A percentile compares a stretch with the other conserved stretches of the same genome.
Conservation (phyloP, 495 filamentous ascomycete species). For the Penicillium cataractarum region DNA sequence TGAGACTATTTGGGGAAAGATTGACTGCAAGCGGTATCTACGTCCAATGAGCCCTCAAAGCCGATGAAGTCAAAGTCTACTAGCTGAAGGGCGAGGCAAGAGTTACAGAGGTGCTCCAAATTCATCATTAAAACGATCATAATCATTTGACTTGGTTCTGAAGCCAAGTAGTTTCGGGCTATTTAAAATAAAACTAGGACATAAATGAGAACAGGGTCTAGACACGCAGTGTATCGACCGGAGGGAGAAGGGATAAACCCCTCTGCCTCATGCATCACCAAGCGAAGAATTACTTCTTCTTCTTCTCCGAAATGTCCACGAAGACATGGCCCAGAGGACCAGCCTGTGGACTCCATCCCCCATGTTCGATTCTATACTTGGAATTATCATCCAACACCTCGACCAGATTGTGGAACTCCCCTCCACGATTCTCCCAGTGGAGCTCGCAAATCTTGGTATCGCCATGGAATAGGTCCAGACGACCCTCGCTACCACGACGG, state of each 20-base stretch:
- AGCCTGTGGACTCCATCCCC: constrained; percentile 41
- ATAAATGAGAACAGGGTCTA: not conserved
- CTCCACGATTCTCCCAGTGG: constrained; percentile 44
- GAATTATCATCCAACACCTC: constrained; percentile 36
- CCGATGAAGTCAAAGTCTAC: constrained; percentile 16
- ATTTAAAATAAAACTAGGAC: not conserved
- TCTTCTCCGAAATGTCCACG: constrained; percentile 32
- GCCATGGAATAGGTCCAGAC: constrained; percentile 43
- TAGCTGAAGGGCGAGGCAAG: constrained; percentile 29
- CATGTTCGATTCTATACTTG: constrained; percentile 39
- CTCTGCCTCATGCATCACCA: not conserved
- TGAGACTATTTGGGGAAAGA: too few relatives aligned
- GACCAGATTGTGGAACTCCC: constrained; percentile 31
- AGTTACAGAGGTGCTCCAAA: not conserved
- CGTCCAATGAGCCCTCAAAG: too few relatives aligned
- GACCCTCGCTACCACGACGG: constrained; percentile 43
- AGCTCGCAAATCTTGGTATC: constrained; percentile 45
- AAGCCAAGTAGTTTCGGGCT: constrained; percentile 10
- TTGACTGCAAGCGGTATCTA: too few relatives aligned
- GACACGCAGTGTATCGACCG: constrained; percentile 2
- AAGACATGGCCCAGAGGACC: constrained; percentile 46
- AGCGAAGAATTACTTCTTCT: constrained; percentile 25
- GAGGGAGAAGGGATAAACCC: not conserved
- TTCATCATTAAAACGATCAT: not conserved
- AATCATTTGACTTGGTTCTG: constrained; percentile 4